Base-by-base conservation (phyloP, 768 basidiomycete genomes). In the Xerocomellus dryophilus region DNA sequence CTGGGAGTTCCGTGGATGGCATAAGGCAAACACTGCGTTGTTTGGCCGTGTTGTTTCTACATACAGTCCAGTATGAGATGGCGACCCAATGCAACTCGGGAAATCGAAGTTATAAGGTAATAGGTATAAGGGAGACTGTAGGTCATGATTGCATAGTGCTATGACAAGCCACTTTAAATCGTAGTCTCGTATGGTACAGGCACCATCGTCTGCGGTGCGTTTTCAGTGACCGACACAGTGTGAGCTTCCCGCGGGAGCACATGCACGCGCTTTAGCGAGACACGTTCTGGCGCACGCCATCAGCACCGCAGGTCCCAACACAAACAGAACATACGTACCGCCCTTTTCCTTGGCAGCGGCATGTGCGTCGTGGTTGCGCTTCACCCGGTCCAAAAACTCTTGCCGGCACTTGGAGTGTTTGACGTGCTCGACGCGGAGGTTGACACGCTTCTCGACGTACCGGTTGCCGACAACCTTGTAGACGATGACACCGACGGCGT, bases 381-480 rank as follows among this genome's bases (percentile, higher is more conserved):
- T 90, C 68, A 98, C 97, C 63, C 97, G 81, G 74, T 93, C 90
- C 72, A 97, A 78, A 79, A 99, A 99, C 75, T 98, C 96, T 76
- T 95, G 87, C 67, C 96, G 85, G 76, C 96, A 98, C 77, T 92
- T 93, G 66, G 95, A 98, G 84, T 98, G 96, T 67, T 77, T 83
- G 72, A 96, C 78, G 79, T 98, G 96, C 81, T 98, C 96, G 66
- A 94, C 82, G 60, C 92, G 90, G 78, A 97, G 76, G 86, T 98
- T 99, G 75, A 99, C 96, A 54, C 96, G 91, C 82, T 99, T 99
- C 81, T 98, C 94, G 53, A 99, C 76, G 86, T 96, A 99, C 64
- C 97, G 92, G 80, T 95, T 95, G 61, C 96, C 96, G 68, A 99
- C 96, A 69, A 98, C 82, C 76, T 99, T 99, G 89, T 96, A 85